A percentile compares a stretch with the other conserved stretches of the same genome.
These are phyloP conservation scores for Eleusine coracana DNA, from an alignment of 176 grass and related monocot genomes.

Conservation along the genomic window DNA sequence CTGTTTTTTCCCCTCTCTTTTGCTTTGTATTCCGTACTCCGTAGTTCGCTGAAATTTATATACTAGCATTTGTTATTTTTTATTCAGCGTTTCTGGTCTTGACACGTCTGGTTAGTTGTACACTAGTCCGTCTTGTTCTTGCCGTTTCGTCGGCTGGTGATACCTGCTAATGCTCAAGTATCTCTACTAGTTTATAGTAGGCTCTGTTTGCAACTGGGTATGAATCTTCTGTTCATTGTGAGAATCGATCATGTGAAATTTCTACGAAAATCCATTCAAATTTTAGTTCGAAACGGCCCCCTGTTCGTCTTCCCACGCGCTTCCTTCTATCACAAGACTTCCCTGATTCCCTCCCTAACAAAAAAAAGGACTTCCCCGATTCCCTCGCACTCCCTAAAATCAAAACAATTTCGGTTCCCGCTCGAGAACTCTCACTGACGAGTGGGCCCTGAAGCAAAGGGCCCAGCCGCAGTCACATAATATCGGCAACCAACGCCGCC, in stretches of 20 bases:
- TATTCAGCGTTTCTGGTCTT: neutral
- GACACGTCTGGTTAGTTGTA: neutral
- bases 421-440: neutral
- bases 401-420: constrained; percentile 21
- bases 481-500: neutral
- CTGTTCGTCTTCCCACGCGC: neutral
- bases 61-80: neutral
- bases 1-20: neutral
- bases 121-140: neutral
- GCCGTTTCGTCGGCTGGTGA: neutral
- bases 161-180: neutral
- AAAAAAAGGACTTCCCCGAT: neutral
- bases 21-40: too few relatives aligned
- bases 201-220: neutral
- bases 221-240: neutral
- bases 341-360: too few relatives aligned
- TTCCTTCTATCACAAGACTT: neutral
- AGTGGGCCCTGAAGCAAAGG: fast-evolving
- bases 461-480: neutral
- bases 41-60: neutral
- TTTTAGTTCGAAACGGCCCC: neutral
- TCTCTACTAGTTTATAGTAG: neutral
- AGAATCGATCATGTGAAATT: neutral
- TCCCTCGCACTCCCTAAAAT: neutral
- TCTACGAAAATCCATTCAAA: neutral